Percentiles rank a stretch among this genome's conserved stretches.
These are phyloP conservation scores for Monosporascus cannonballus DNA, from an alignment of 2,329 filamentous ascomycete species.

Conservation along the genomic window DNA sequence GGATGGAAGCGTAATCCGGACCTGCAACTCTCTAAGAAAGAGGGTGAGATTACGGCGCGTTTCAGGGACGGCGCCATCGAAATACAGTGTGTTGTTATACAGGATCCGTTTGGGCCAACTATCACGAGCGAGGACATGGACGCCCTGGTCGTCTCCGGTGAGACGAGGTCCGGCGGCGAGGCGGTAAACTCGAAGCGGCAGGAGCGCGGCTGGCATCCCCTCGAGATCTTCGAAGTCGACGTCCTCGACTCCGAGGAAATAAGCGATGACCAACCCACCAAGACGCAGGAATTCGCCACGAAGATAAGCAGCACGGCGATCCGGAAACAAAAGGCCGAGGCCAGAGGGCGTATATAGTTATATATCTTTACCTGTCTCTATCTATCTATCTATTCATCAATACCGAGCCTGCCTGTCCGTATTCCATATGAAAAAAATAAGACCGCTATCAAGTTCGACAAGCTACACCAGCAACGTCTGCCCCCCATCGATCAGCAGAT, in stretches of 20 bases:
- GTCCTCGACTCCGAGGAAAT: slow-evolving; percentile 67
- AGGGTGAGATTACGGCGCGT: slow-evolving; percentile 44
- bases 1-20: slow-evolving; percentile 39
- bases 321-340: slow-evolving; percentile 38
- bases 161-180: slow-evolving; percentile 77
- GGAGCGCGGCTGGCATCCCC: slow-evolving; percentile 66
- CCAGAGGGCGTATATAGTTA: slow-evolving; percentile 7
- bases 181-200: slow-evolving; percentile 79
- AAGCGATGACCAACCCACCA: slow-evolving; percentile 30
- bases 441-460: too few relatives aligned
- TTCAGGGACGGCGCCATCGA: slow-evolving; percentile 56
- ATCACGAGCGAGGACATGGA: slow-evolving; percentile 74
- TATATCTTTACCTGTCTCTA: neutral
- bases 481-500: slow-evolving; percentile 60
- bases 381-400: neutral
- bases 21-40: slow-evolving; percentile 27
- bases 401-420: neutral
- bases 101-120: slow-evolving; percentile 85
- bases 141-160: slow-evolving; percentile 78
- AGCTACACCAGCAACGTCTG: slow-evolving; percentile 25
- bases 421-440: too few relatives aligned
- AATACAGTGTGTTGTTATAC: slow-evolving; percentile 77
- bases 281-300: slow-evolving; percentile 59
- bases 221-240: slow-evolving; percentile 84
- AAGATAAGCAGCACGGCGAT: slow-evolving; percentile 95